Evolutionary conservation across 768 basidiomycete species (phyloP).

Genomic region (Suillus spraguei): DNA sequence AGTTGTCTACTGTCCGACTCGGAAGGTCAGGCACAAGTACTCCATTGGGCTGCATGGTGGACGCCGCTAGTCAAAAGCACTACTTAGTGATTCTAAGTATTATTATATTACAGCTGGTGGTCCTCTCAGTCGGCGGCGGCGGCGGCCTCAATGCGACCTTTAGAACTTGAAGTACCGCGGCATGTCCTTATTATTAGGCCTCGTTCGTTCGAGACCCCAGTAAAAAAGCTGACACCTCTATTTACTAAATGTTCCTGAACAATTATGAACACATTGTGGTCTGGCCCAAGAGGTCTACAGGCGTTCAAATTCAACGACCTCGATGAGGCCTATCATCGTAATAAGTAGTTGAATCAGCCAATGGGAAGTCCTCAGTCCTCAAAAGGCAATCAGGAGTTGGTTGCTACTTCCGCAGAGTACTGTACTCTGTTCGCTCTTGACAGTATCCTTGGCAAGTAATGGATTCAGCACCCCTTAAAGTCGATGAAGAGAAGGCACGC

Average conservation of each 20-base stretch:
- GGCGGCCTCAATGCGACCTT: not conserved
- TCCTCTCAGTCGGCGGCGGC: too few species aligned
- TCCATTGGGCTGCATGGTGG: not conserved
- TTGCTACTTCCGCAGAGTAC: slow-evolving; percentile 1
- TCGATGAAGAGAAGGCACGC: slow-evolving; percentile 55
- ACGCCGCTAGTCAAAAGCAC: not conserved
- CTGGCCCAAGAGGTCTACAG: not conserved
- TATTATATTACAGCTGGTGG: too few species aligned
- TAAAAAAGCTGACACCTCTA: not conserved
- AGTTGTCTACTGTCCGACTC: not conserved
- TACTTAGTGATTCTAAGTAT: not conserved
- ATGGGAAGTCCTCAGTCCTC: not conserved
- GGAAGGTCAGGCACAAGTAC: not conserved
- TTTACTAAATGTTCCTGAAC: not conserved
- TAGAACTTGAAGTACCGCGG: not conserved
- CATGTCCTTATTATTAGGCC: not conserved
- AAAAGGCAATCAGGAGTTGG: slow-evolving; percentile 10
- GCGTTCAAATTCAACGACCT: not conserved
- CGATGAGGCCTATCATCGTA: not conserved
- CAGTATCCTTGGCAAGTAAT: slow-evolving; percentile 16
- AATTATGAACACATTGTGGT: not conserved
- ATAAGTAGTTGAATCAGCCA: not conserved
- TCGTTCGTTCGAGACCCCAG: not conserved
- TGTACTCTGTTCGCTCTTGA: not conserved
- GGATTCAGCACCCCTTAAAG: slow-evolving; percentile 35